phyloP scores from a whole-genome alignment of 2,329 filamentous ascomycete genomes.

The Penicillium sp. region DNA sequence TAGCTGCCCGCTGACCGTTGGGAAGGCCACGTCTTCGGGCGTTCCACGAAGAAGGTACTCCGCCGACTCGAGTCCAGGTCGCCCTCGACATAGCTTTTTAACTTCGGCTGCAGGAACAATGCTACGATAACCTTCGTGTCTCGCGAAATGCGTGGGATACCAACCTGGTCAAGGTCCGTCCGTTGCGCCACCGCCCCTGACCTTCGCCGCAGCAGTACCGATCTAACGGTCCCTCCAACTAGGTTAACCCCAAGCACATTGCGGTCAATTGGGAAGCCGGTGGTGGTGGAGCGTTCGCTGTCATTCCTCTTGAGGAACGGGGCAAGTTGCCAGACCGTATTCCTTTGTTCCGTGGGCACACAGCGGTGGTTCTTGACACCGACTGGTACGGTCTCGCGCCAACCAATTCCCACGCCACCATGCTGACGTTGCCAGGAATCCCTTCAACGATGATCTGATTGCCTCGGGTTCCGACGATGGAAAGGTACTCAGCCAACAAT shows the following conservation, averaged over 20 bases:
- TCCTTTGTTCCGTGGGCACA: constrained; percentile 93
- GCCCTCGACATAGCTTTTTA: no score
- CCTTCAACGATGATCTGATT: constrained; percentile 90
- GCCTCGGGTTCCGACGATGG: constrained; percentile 94
- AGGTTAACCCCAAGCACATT: constrained; percentile 94
- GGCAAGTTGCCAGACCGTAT: constrained; percentile 90
- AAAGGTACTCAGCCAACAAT: constrained; percentile 55
- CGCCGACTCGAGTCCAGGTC: neutral
- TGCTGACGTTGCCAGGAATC: constrained; percentile 61
- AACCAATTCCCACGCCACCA: neutral
- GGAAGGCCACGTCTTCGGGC: constrained; percentile 95
- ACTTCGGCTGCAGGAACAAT: constrained; percentile 66
- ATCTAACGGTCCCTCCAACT: constrained; percentile 26
- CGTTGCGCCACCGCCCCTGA: constrained; percentile 29
- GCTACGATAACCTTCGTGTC: constrained; percentile 96
- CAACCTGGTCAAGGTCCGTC: constrained; percentile 87
- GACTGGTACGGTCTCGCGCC: constrained; percentile 70
- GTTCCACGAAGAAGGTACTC: constrained; percentile 76
- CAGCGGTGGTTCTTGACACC: constrained; percentile 90
- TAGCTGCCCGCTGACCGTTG: constrained; percentile 32
- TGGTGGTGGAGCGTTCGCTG: constrained; percentile 93
- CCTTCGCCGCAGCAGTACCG: constrained; percentile 17
- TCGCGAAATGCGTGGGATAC: constrained; percentile 99
- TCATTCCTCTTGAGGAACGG: constrained; percentile 84
- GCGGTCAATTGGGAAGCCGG: constrained; percentile 98